Evolutionary conservation across 805 yeast species (phyloP).

Genomic region (Schizosaccharomyces japonicus): DNA sequence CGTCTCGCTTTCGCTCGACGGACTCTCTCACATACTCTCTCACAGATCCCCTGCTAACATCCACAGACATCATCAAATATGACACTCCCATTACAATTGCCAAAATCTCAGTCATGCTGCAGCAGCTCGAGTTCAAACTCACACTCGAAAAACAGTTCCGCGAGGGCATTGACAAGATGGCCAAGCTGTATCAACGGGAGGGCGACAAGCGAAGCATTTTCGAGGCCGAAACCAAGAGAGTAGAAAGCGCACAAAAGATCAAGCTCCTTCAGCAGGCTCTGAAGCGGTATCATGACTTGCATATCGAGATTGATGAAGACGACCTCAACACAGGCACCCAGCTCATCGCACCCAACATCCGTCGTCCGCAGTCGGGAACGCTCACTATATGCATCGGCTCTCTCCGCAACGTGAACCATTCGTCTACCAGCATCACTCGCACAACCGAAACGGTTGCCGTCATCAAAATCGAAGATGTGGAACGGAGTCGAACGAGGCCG

Average conservation of each 20-base stretch:
- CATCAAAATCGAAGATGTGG: constrained; percentile 72
- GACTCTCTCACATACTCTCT: too few relatives aligned
- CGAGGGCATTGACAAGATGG: constrained; percentile 75
- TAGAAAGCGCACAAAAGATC: constrained; percentile 67
- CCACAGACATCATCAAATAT: constrained; percentile 60
- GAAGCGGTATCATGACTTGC: constrained; percentile 74
- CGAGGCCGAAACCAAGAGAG: constrained; percentile 69
- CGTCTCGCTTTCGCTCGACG: too few relatives aligned
- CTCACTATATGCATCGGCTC: constrained; percentile 51
- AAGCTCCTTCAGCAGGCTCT: constrained; percentile 61
- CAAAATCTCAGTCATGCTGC: constrained; percentile 82
- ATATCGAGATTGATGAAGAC: constrained; percentile 37
- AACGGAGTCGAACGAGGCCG: constrained; percentile 49
- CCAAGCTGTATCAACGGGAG: constrained; percentile 63
- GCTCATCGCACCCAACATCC: constrained; percentile 38
- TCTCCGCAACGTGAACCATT: constrained; percentile 78
- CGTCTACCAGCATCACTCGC: constrained; percentile 44
- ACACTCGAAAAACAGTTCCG: constrained; percentile 85
- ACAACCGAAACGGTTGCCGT: constrained; percentile 58
- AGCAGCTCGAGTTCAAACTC: constrained; percentile 75
- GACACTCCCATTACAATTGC: constrained; percentile 91
- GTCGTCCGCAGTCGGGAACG: constrained; percentile 66
- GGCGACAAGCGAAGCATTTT: constrained; percentile 70
- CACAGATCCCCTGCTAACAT: too few relatives aligned
- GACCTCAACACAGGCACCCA: constrained; percentile 43